These are phyloP conservation scores for Kernera saxatilis DNA, from an alignment of 345 rosid species.

Conservation along the genomic window DNA sequence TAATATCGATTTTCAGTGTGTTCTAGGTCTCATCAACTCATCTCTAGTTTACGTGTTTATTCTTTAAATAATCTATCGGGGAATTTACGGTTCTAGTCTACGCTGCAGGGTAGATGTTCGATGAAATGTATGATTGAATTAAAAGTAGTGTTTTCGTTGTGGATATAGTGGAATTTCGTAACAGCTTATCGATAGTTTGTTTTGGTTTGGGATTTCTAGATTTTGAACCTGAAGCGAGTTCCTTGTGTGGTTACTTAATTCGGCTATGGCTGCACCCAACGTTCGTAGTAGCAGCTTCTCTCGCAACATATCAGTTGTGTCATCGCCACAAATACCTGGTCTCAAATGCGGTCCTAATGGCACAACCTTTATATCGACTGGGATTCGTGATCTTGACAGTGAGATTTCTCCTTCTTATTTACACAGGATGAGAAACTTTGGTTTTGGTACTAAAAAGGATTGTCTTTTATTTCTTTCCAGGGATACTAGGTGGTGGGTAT, in stretches of 20 bases:
- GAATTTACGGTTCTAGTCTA: not conserved
- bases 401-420: constrained; percentile 8
- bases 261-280: constrained; percentile 58
- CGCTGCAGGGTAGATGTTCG: constrained; percentile 25
- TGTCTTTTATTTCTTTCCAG: constrained; percentile 33
- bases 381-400: constrained; percentile 93
- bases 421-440: not conserved
- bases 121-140: constrained; percentile 25
- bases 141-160: not conserved
- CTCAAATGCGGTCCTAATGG: constrained; percentile 82
- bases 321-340: constrained; percentile 52
- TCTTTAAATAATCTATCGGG: not conserved
- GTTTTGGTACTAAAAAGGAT: not conserved
- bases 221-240: not conserved
- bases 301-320: constrained; percentile 44
- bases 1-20: not conserved
- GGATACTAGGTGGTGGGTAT: constrained; percentile 80
- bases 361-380: constrained; percentile 62
- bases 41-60: not conserved
- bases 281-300: constrained; percentile 78
- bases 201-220: not conserved
- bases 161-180: not conserved
- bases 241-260: not conserved
- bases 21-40: not conserved
- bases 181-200: not conserved